Evolutionary conservation across 139 green algal species (phyloP).

Genomic region (Chlamydomonas sphaeroides): DNA sequence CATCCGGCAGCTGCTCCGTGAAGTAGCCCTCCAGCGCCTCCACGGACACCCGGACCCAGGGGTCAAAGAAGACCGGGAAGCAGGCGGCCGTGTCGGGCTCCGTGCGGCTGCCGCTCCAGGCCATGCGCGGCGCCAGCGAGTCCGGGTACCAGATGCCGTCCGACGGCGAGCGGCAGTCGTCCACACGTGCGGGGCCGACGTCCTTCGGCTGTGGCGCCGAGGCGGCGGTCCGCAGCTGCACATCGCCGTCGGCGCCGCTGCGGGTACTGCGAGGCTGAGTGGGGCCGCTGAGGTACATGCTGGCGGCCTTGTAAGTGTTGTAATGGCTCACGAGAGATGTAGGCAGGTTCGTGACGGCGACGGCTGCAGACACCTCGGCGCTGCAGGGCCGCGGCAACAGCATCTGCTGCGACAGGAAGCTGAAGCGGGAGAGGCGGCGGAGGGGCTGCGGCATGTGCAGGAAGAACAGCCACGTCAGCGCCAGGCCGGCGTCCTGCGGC

Average conservation of each 20-base stretch:
- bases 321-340: slow-evolving; percentile 35
- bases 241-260: neutral
- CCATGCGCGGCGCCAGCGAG: slow-evolving; percentile 35
- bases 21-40: slow-evolving; percentile 17
- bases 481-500: neutral
- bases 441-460: slow-evolving; percentile 60
- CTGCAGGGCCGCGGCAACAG: slow-evolving; percentile 49
- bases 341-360: neutral
- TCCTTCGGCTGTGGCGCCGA: neutral
- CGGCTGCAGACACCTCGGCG: neutral
- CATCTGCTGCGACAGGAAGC: slow-evolving; percentile 63
- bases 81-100: no score
- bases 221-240: slow-evolving; percentile 19
- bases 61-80: slow-evolving; percentile 44
- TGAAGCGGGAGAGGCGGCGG: slow-evolving; percentile 46
- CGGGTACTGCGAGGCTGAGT: neutral
- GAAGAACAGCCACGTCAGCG: slow-evolving; percentile 60
- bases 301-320: neutral
- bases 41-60: neutral
- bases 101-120: slow-evolving; percentile 49
- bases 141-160: slow-evolving; percentile 67
- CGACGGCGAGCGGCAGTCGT: neutral
- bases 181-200: slow-evolving; percentile 39
- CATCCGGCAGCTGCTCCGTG: slow-evolving; percentile 46
- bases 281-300: slow-evolving; percentile 7